Percentiles rank a stretch among this genome's conserved stretches.
Conservation (phyloP, 2,329 filamentous ascomycete genomes). For the Botrytis fragariae region DNA sequence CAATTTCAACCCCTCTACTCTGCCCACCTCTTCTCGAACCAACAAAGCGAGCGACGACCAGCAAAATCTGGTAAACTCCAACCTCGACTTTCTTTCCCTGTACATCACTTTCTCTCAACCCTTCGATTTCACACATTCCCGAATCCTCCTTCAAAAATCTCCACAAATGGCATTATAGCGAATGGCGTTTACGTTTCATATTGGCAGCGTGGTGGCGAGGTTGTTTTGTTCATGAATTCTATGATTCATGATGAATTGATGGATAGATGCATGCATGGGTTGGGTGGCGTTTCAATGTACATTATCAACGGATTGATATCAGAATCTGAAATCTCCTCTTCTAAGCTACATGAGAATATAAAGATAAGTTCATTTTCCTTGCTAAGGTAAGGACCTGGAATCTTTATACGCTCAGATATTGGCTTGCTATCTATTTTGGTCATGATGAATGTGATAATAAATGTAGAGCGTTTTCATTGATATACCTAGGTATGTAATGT, state of each 20-base stretch:
- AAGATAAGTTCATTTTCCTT: neutral
- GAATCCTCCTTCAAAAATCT: neutral
- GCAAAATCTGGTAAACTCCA: neutral
- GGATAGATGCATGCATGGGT: neutral
- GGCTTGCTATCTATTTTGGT: neutral
- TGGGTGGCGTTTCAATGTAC: constrained; percentile 12
- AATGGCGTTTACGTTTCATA: constrained; percentile 8
- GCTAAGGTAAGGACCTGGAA: neutral
- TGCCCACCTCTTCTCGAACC: neutral
- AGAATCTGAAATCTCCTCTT: constrained; percentile 15
- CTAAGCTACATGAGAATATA: neutral
- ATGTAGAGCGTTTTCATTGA: neutral
- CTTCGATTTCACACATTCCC: neutral
- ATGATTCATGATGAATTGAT: constrained; percentile 6
- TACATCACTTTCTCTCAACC: neutral
- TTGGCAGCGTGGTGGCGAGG: constrained; percentile 8
- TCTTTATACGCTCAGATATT: neutral
- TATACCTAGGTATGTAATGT: neutral
- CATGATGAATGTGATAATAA: neutral
- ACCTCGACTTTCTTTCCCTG: neutral
- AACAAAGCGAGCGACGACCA: neutral
- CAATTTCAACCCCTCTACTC: neutral
- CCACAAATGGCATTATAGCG: constrained; percentile 6
- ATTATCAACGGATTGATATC: constrained; percentile 10
- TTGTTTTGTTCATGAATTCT: constrained; percentile 8